Evolutionary conservation across 306 rosid species (phyloP), one percentile per base, ranked within the genome.

Genomic region (Quercus glauca): DNA sequence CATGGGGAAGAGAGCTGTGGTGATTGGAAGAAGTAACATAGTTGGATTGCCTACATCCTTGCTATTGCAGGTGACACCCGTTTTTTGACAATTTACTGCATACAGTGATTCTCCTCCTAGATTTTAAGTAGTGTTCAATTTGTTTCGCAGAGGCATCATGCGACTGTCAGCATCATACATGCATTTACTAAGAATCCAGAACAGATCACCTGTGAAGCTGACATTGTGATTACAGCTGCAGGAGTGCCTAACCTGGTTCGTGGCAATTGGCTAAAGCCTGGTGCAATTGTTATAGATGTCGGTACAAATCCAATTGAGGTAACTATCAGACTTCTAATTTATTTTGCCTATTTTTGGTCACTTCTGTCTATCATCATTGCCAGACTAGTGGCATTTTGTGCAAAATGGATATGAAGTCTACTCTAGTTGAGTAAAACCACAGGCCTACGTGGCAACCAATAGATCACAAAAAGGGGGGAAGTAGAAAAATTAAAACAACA

Each of bases 231-330:
- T 71, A 79, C 97, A 56, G 99, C 97, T 55, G 97, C 93, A 12
- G 99, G 99, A 78, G 93, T 92, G 76, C 97, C 99, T 19, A 91
- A 92, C 65, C 84, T 94, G 81, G 92, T 94, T 82, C 92, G 97
- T 35, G 93, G 95, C 21, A 86, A 85, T 86, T 94, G 99, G 99
- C 87, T 94, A 75, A 94, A 94, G 83, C 90, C 91, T 1, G 97
- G 97, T 51, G 97, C 97, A 64, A 80, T 85, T 75, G 95, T 94
- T 71, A 84, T 92, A 7, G 97, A 94, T 31, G 93, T 92, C 74
- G 99, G 97, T 31, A 94, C 93, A 49, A 94, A 75, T 83, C 97
- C 97, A 17, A 86, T 94, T 64, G 92, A 92, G 93, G 98, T 92
- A 84, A 86, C 83, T 35, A 25, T 7, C n/a, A 19, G 37, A 14